Evolutionary conservation across 768 basidiomycete species (phyloP), one percentile per base, ranked within the genome.

Genomic region (Omphalotus guepiniiformis): DNA sequence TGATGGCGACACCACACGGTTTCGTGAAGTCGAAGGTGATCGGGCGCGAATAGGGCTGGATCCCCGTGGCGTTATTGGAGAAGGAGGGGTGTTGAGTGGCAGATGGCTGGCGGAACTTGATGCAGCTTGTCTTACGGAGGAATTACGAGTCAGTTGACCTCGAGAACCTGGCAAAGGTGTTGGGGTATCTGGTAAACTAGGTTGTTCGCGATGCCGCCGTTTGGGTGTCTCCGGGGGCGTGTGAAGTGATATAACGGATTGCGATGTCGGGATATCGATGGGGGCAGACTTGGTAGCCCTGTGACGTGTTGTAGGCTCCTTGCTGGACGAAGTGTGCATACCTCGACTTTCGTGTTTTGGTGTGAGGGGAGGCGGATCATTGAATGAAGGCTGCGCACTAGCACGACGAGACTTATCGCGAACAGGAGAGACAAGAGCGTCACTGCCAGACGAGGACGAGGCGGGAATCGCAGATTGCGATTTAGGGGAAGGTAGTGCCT

Each of bases 401-500:
- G 70, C 58, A 53, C 72, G 68, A 53, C 74, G 64, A 42, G 69
- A 53, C 46, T 73, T 70, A 21, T 73, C 72, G 47, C 71, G 71
- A 19, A 70, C 57, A 27, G 78, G 77, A 13, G 79, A 73, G n/a
- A 65, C 66, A 18, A 75, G 63, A 27, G 62, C 66, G 49, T 72
- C 64, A 53, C 68, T 70, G 50, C 66, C 67, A 32, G 78, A 73
- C 16, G 76, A 71, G 21, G 79, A 73, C 40, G 74, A 72, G 16
- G 63, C 68, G 49, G 75, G 68, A 16, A 76, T 61, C 46, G 70
- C 66, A 16, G 75, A 62, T 49, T 72, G 74, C 32, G 76, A 74
- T 58, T 70, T 74, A n/a, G 76, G 72, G 28, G 80, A 78, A 42
- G 76, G 74, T 42, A 73, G 57, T 27, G 76, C 68, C 64, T 77